phyloP scores from a whole-genome alignment of 1,284 basidiomycete genomes.

The Pascua guehoae region DNA sequence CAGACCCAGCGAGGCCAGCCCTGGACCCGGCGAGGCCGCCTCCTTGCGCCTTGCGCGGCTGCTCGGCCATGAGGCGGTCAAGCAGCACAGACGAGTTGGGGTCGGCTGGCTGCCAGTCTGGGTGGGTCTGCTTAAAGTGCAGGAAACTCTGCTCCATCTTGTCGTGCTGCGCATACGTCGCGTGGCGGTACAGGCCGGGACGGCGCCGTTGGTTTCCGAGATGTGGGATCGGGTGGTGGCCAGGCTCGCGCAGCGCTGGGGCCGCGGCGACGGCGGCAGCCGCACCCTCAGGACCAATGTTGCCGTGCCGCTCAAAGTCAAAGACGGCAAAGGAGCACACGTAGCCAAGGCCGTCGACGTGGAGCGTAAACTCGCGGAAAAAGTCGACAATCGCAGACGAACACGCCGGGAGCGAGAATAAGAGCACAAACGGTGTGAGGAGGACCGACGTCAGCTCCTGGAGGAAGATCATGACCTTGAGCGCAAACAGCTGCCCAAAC shows the following conservation, averaged over 20 bases:
- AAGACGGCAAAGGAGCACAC: slow-evolving; percentile 98
- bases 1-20: slow-evolving; percentile 6
- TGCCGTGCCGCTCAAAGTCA: slow-evolving; percentile 88
- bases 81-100: slow-evolving; percentile 80
- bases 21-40: no score
- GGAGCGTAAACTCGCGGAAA: slow-evolving; percentile 93
- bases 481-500: slow-evolving; percentile 81
- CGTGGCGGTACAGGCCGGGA: neutral
- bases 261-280: neutral
- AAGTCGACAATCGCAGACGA: slow-evolving; percentile 89
- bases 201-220: neutral
- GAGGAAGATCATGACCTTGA: slow-evolving; percentile 81
- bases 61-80: slow-evolving; percentile 67
- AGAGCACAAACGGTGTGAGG: slow-evolving; percentile 88
- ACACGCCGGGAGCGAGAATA: slow-evolving; percentile 83
- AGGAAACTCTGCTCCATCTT: slow-evolving; percentile 99
- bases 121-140: slow-evolving; percentile 92
- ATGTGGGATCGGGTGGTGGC: neutral
- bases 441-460: slow-evolving; percentile 87
- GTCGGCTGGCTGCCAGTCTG: slow-evolving; percentile 88
- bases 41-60: neutral
- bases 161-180: slow-evolving; percentile 57
- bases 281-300: slow-evolving; percentile 62
- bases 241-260: neutral
- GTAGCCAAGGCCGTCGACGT: slow-evolving; percentile 92